These are phyloP conservation scores for Ochetophila trinervis DNA, from an alignment of 306 rosid species.

Conservation along the genomic window DNA sequence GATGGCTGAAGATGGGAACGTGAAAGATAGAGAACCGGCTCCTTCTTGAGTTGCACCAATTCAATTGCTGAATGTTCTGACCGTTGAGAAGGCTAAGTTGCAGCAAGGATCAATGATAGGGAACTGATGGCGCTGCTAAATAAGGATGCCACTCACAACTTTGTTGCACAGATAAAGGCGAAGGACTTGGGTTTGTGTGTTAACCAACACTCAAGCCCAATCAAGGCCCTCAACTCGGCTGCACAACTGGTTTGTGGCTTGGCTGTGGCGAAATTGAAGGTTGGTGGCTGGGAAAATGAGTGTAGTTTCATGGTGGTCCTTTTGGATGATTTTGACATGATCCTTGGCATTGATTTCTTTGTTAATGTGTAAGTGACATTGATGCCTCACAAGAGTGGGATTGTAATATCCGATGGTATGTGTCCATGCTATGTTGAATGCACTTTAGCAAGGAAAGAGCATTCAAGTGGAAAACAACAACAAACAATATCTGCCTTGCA, in stretches of 20 bases:
- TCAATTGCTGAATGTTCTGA: not conserved
- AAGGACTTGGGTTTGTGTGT: not conserved
- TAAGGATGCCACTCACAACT: not conserved
- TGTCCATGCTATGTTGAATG: not conserved
- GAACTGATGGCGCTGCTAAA: not conserved
- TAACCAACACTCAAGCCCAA: no score
- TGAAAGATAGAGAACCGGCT: not conserved
- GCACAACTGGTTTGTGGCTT: not conserved
- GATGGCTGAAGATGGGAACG: not conserved
- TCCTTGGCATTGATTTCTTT: not conserved
- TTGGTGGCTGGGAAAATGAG: not conserved
- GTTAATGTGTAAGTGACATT: not conserved
- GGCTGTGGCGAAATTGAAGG: not conserved
- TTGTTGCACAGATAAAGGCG: not conserved
- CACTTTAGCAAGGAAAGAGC: not conserved
- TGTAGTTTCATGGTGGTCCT: not conserved
- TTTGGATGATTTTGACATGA: not conserved
- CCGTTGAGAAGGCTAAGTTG: not conserved
- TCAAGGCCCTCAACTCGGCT: not conserved
- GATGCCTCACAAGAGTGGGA: not conserved
- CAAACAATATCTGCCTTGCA: not conserved
- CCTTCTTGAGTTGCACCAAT: no score
- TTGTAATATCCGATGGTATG: not conserved
- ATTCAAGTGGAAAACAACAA: not conserved
- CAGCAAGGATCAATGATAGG: not conserved